Conservation (phyloP, 495 filamentous ascomycete species). For the Daldinia grandis region DNA sequence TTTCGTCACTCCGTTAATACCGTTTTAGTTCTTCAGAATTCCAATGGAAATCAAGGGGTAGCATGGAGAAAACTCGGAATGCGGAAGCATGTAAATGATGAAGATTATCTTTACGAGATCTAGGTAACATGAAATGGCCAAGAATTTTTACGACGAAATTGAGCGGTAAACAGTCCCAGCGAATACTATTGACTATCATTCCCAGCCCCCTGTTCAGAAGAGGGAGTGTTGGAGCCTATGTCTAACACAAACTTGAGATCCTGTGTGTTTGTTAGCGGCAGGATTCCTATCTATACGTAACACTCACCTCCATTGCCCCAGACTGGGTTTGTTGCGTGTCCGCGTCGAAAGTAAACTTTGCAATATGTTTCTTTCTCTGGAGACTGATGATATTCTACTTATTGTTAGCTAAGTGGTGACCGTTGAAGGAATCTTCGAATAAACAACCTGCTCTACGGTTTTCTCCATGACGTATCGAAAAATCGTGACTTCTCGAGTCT, state of each 20-base stretch:
- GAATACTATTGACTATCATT: not conserved
- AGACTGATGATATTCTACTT: constrained; percentile 26
- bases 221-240: not conserved
- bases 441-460: constrained; percentile 59
- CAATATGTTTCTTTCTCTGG: constrained; percentile 24
- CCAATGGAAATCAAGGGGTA: not conserved
- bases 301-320: not conserved
- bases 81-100: not conserved
- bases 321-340: not conserved
- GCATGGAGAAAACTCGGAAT: not conserved
- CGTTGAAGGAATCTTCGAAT: not conserved
- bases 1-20: not conserved
- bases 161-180: not conserved
- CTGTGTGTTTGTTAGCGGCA: not conserved
- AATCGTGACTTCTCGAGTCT: constrained; percentile 53
- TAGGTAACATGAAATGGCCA: not conserved
- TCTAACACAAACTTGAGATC: not conserved
- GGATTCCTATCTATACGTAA: not conserved
- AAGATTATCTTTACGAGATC: not conserved
- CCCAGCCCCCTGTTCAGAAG: not conserved
- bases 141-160: not conserved
- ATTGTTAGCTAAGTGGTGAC: not conserved
- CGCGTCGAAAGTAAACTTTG: constrained; percentile 27
- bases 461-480: constrained; percentile 52
- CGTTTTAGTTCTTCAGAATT: not conserved